Conservation (phyloP, 2,329 filamentous ascomycete genomes). For the Ophiostoma montium region DNA sequence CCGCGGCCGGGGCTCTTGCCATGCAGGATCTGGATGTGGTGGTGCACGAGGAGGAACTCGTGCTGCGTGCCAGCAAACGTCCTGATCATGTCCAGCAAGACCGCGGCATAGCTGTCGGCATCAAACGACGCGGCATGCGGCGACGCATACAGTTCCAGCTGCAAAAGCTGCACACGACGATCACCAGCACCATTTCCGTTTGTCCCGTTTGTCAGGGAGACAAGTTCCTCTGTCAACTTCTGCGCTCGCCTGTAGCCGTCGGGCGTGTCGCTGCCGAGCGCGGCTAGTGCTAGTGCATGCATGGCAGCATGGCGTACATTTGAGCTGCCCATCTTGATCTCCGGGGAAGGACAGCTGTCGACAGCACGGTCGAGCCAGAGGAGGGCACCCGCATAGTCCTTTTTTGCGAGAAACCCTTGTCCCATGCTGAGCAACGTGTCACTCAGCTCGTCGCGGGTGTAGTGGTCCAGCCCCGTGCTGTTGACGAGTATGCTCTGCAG, state of each 20-base stretch:
- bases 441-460: constrained; percentile 45
- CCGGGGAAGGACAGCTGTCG: constrained; percentile 34
- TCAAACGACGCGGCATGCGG: constrained; percentile 34
- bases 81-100: constrained; percentile 49
- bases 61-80: constrained; percentile 34
- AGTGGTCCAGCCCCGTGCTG: constrained; percentile 25
- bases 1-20: constrained; percentile 35
- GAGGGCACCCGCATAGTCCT: constrained; percentile 39
- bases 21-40: constrained; percentile 53
- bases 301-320: constrained; percentile 38
- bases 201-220: constrained; percentile 41
- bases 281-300: constrained; percentile 44
- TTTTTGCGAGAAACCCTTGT: constrained; percentile 35
- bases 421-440: constrained; percentile 64
- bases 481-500: constrained; percentile 34
- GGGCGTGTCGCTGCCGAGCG: constrained; percentile 32
- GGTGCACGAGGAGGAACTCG: constrained; percentile 51
- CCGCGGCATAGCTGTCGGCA: constrained; percentile 30
- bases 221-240: constrained; percentile 42
- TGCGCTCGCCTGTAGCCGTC: constrained; percentile 37
- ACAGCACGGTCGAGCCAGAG: constrained; percentile 64
- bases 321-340: constrained; percentile 13
- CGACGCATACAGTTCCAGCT: constrained; percentile 49
- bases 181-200: constrained; percentile 45
- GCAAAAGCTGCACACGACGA: constrained; percentile 51